Evolutionary conservation across 345 rosid genomes (phyloP).

Genomic region (Brassica carinata): DNA sequence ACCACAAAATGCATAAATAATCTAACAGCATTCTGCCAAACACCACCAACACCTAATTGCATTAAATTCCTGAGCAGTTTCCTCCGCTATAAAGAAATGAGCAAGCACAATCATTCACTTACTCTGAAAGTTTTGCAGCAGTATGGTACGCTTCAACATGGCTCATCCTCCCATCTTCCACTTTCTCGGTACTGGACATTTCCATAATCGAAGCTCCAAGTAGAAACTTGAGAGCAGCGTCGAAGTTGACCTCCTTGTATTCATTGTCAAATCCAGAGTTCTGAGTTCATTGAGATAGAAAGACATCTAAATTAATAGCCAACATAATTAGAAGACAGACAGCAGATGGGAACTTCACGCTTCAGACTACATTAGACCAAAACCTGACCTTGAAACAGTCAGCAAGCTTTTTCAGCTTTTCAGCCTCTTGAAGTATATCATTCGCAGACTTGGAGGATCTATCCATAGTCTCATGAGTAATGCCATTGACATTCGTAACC

Average conservation of each 20-base stretch:
- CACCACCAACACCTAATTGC: conserved; percentile 11
- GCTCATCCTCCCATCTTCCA: conserved; percentile 52
- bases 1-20: conserved; percentile 12
- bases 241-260: conserved; percentile 59
- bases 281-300: conserved; percentile 41
- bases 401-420: conserved; percentile 53
- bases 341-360: conserved; percentile 5
- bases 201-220: conserved; percentile 67
- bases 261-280: conserved; percentile 54
- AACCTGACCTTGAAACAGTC: conserved; percentile 63
- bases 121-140: conserved; percentile 62
- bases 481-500: conserved; percentile 37
- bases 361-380: conserved; percentile 15
- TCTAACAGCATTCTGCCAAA: conserved; percentile 16
- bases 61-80: neutral
- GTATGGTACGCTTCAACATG: conserved; percentile 59
- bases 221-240: conserved; percentile 72
- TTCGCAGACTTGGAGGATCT: conserved; percentile 46
- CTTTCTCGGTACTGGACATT: conserved; percentile 47
- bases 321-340: conserved; percentile 23
- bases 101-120: conserved; percentile 47
- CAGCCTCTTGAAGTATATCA: conserved; percentile 59
- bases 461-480: conserved; percentile 42
- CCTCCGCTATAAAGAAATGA: neutral
- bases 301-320: conserved; percentile 35